Base-by-base conservation (phyloP, 805 yeast genomes). In the Metschnikowia sp. region DNA sequence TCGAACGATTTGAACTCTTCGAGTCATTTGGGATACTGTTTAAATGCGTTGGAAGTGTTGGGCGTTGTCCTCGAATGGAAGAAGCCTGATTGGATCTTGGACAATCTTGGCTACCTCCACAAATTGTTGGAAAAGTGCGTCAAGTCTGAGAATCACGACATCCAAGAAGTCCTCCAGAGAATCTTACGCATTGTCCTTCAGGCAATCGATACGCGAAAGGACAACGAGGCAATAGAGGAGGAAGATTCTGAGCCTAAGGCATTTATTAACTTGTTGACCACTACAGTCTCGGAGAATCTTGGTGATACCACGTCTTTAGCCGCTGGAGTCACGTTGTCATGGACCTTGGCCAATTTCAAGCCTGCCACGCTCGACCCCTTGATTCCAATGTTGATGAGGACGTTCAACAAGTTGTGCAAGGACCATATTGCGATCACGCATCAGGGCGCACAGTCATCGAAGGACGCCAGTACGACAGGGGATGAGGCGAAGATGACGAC, bases 11-110 rank as follows among this genome's bases (percentile, higher is more conserved):
- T 86, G 48, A 80, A 77, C 33, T 78, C 89, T 11, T 77, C 82
- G 32, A 83, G 83, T 50, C 76, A 86, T 36, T 63, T 89, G 22
- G 88, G 90, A 2, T 85, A 86, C 56, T 87, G 96, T 56, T 72
- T 91, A 58, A 95, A 94, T 66, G 96, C 99, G 0, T 68, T 95
- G 42, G 96, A 89, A 62, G 97, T 94, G 0, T 74, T 94, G 39
- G 83, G 85, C 10, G 87, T 90, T 39, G 89, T 90, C 1, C 70
- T 94, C 45, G 87, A 84, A 53, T 87, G 89, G 77, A 87, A 87
- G 65, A 64, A 82, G 2, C 66, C 86, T 0, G 80, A 75, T 11
- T 94, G 97, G 97, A 84, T 94, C 44, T 68, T 86, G 36, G 78
- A 81, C 2, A 86, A 90, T 53, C 65, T 90, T 34, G 71, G 76